Evolutionary conservation across 805 yeast species (phyloP), one percentile per base, ranked within the genome.

Genomic region (Dipodascus geniculatus): DNA sequence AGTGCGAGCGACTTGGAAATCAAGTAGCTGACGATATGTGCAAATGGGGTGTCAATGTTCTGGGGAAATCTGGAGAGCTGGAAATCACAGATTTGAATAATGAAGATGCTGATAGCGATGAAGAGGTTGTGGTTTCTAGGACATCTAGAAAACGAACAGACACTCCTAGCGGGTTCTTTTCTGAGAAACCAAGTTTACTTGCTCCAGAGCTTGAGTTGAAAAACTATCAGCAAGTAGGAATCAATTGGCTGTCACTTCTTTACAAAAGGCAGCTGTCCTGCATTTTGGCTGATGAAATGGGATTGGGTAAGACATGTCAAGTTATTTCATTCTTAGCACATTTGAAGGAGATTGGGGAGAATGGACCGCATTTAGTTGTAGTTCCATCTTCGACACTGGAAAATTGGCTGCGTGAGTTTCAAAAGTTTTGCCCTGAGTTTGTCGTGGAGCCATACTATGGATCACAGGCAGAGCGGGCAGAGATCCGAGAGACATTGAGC

Each of bases 281-380:
- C 70, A 93, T 93, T 54, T 73, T 93, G 50, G 99, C 99, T 0
- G 99, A 93, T 71, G 99, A 93, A 67, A 93, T 93, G 99, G 99
- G 75, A 3, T 74, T 93, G 50, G 99, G 99, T 56, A 93, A 93
- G 66, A 93, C 99, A 0, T 85, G 96, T 66, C 98, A 93, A 70
- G 96, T 93, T 31, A 91, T 93, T 69, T 78, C 97, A 4, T 93
- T 93, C 65, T 71, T 93, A 64, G 89, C 98, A 1, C 82, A 85
- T 63, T 74, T 93, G 62, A 87, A 87, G 64, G 83, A 86, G 60
- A 65, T 67, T n/a, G 76, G 74, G n/a, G 72, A 73, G 50, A 65
- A 67, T 1, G 95, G 95, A 0, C 96, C 96, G 1, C 98, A 93
- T 73, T 72, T 93, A 55, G 85, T 93, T 33, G 93, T 93, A 33